These are phyloP conservation scores for Gossypium gossypioides DNA, from an alignment of 441 rosid genomes.

Conservation along the genomic window DNA sequence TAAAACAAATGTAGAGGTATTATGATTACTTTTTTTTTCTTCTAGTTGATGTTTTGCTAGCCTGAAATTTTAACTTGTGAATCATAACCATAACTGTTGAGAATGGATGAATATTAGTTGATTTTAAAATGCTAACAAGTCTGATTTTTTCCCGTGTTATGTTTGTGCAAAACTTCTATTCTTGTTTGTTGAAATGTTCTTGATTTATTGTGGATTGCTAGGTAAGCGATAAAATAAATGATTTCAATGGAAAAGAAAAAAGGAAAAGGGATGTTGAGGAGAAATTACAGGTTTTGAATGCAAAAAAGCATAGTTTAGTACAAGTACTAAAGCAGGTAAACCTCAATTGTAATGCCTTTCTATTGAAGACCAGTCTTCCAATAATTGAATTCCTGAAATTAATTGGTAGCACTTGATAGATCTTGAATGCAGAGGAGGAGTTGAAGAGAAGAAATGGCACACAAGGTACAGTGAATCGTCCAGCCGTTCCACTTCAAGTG, in stretches of 20 bases:
- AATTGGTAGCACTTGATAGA: constrained; percentile 29
- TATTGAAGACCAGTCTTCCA: not conserved
- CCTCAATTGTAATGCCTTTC: not conserved
- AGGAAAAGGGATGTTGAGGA: constrained; percentile 58
- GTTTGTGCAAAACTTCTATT: not conserved
- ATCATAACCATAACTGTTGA: not conserved
- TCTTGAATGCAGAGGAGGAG: constrained; percentile 79
- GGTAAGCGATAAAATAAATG: constrained; percentile 26
- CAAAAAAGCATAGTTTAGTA: constrained; percentile 73
- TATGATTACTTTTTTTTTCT: not conserved
- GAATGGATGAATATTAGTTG: not conserved
- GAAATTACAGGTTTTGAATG: constrained; percentile 55
- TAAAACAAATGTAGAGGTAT: constrained; percentile 33
- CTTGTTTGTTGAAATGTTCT: not conserved
- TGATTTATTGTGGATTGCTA: constrained; percentile 16
- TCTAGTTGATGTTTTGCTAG: not conserved
- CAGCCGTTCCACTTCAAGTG: constrained; percentile 55
- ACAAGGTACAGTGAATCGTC: constrained; percentile 38
- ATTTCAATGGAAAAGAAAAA: constrained; percentile 33
- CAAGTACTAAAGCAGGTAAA: constrained; percentile 75
- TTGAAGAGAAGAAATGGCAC: constrained; percentile 45
- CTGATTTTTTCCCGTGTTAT: not conserved
- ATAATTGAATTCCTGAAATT: not conserved
- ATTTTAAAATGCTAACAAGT: not conserved
- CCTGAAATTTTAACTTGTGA: not conserved